These are phyloP conservation scores for Chytriomyces hyalinus DNA, from an alignment of 192 early-diverging fungal genomes.

Conservation along the genomic window DNA sequence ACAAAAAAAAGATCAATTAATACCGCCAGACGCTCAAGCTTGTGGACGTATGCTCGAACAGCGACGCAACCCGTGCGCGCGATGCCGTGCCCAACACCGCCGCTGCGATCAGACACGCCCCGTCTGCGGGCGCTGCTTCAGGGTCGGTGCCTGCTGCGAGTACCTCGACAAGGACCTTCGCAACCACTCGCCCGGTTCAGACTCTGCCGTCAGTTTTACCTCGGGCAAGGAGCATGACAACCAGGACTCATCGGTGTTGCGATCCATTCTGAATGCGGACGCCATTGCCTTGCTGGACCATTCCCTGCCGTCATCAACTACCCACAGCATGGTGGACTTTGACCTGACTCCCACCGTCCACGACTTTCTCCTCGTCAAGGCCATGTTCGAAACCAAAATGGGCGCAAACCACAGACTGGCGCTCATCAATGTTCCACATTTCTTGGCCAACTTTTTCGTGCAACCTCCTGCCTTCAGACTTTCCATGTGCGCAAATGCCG, in stretches of 20 bases:
- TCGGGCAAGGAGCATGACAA: no score
- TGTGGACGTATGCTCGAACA: no score
- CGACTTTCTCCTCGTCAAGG: neutral
- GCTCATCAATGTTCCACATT: neutral
- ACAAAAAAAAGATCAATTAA: no score
- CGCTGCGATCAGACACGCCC: neutral
- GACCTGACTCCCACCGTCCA: neutral
- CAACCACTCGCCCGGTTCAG: no score
- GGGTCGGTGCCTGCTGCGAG: neutral
- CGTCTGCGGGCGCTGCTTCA: neutral
- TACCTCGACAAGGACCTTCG: neutral
- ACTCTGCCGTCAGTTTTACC: no score
- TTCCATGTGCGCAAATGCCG: neutral
- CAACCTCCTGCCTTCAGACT: neutral
- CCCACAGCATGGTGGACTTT: neutral
- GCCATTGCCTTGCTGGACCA: no score
- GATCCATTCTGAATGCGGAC: no score
- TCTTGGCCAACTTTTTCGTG: neutral
- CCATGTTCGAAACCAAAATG: neutral
- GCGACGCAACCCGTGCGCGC: neutral
- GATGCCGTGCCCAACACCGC: neutral
- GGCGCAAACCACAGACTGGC: neutral
- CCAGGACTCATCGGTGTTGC: no score
- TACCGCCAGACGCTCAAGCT: no score
- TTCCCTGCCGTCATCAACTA: no score